phyloP scores from a whole-genome alignment of 1,284 basidiomycete species.

The Kalmanozyma brasiliensis region DNA sequence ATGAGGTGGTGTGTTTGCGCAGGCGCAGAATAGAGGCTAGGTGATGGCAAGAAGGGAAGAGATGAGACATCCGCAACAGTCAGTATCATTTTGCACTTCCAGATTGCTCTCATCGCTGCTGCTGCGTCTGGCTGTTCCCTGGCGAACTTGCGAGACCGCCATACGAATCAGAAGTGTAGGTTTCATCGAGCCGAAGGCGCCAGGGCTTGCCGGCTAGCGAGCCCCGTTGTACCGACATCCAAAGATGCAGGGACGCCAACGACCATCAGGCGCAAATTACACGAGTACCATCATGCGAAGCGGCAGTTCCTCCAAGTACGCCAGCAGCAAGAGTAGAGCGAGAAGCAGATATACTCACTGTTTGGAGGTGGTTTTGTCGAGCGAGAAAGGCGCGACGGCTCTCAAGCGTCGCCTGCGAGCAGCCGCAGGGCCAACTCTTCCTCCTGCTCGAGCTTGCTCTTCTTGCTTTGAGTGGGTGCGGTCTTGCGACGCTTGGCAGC shows the following conservation, averaged over 20 bases:
- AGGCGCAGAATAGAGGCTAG: too few relatives aligned
- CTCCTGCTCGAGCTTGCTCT: conserved; percentile 49
- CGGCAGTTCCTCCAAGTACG: background rate
- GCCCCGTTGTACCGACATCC: conserved; percentile 49
- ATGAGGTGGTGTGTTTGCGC: too few relatives aligned
- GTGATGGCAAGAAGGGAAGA: too few relatives aligned
- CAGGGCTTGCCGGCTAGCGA: conserved; percentile 62
- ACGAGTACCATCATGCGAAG: conserved; percentile 59
- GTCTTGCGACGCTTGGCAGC: conserved; percentile 36
- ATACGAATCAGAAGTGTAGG: conserved; percentile 42
- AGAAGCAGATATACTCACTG: too few relatives aligned
- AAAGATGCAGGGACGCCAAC: conserved; percentile 33
- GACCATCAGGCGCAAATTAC: conserved; percentile 63
- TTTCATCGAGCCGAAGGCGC: conserved; percentile 51
- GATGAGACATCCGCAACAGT: too few relatives aligned
- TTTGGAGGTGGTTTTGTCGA: background rate
- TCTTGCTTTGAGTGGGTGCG: conserved; percentile 11
- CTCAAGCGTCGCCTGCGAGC: conserved; percentile 40
- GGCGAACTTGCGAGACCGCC: background rate
- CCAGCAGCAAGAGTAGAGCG: conserved; percentile 3
- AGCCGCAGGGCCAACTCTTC: conserved; percentile 52
- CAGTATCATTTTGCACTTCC: too few relatives aligned
- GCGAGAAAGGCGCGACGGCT: too few relatives aligned
- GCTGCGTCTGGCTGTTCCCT: background rate
- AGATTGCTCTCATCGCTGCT: background rate